Percentiles rank a stretch among this genome's conserved stretches.
Evolutionary conservation across 2,329 filamentous ascomycete genomes (phyloP).

Genomic region (Aspergillus sp.): DNA sequence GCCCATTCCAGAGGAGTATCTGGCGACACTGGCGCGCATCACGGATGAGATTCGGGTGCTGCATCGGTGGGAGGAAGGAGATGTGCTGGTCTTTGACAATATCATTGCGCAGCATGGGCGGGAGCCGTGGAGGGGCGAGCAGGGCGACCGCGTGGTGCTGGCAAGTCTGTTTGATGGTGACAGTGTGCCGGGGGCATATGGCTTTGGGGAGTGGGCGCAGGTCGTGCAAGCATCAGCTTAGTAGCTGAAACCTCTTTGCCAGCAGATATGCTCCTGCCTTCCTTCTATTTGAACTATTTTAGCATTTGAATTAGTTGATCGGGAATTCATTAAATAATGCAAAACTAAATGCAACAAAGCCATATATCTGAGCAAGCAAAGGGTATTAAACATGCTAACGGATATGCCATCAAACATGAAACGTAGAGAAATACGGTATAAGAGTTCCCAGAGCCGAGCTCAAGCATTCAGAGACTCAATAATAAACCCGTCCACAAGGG

Average conservation of each 20-base stretch:
- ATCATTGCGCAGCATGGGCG: slow-evolving; percentile 51
- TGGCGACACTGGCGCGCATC: slow-evolving; percentile 44
- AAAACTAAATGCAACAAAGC: too few species aligned
- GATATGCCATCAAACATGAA: neutral
- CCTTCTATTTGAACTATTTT: too few species aligned
- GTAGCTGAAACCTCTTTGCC: too few species aligned
- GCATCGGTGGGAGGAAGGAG: slow-evolving; percentile 49
- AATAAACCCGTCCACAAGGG: neutral
- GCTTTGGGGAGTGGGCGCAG: slow-evolving; percentile 46
- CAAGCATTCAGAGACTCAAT: neutral
- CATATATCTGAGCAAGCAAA: too few species aligned
- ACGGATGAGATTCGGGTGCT: slow-evolving; percentile 52
- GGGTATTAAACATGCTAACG: neutral
- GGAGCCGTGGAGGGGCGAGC: slow-evolving; percentile 50
- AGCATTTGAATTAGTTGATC: too few species aligned
- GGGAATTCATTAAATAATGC: too few species aligned
- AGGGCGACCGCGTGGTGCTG: slow-evolving; percentile 47
- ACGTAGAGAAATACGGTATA: neutral
- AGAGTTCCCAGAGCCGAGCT: accelerated
- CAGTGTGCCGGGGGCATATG: slow-evolving; percentile 47
- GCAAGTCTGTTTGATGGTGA: slow-evolving; percentile 51
- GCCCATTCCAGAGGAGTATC: slow-evolving; percentile 48
- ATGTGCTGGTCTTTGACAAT: slow-evolving; percentile 53
- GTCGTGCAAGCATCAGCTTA: slow-evolving; percentile 42
- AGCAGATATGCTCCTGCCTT: too few species aligned